Evolutionary conservation across 2,329 filamentous ascomycete species (phyloP).

Genomic region (Colletotrichum chrysophilum): DNA sequence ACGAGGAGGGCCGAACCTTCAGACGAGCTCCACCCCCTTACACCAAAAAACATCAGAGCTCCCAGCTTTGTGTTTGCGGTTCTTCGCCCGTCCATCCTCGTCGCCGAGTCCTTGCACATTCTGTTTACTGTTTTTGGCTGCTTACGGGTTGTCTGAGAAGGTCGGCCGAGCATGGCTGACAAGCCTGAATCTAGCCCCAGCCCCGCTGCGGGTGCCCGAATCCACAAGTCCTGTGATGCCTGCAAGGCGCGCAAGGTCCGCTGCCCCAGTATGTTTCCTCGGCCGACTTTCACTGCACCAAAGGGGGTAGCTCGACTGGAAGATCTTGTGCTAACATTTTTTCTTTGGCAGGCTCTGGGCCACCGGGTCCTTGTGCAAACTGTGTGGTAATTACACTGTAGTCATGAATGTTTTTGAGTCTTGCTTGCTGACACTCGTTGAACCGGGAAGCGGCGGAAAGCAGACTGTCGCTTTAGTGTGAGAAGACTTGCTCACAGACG

Average conservation of each 20-base stretch:
- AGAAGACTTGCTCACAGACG: conserved; percentile 27
- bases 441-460: not conserved
- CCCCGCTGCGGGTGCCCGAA: not conserved
- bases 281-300: not conserved
- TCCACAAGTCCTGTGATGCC: conserved; percentile 39
- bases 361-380: conserved; percentile 30
- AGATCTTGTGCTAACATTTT: not conserved
- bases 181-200: not conserved
- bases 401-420: not conserved
- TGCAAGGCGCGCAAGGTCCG: conserved; percentile 47
- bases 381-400: conserved; percentile 27
- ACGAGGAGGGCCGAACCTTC: not conserved
- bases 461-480: conserved; percentile 28
- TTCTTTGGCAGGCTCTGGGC: conserved; percentile 3
- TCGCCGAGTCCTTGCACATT: not conserved
- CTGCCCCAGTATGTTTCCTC: conserved; percentile 35
- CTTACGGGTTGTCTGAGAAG: not conserved
- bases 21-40: not conserved
- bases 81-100: not conserved
- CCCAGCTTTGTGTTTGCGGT: not conserved
- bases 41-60: not conserved
- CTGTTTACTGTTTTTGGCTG: not conserved
- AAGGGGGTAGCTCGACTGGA: not conserved
- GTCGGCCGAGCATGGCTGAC: conserved; percentile 3
- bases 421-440: conserved; percentile 6